phyloP scores from a whole-genome alignment of 768 basidiomycete genomes.

The Tremella fuciformis region DNA sequence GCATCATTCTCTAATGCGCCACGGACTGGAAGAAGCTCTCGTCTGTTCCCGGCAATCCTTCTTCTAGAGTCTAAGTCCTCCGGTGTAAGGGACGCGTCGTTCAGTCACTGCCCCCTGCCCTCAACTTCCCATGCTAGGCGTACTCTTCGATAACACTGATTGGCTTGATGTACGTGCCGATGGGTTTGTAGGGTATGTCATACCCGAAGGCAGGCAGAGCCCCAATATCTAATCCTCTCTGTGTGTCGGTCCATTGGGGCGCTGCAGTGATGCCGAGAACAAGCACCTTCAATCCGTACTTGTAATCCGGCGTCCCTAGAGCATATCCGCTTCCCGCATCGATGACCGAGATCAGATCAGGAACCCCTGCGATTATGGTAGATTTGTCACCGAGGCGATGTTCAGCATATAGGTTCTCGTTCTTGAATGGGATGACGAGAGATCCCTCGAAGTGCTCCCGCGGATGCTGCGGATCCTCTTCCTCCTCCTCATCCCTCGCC shows the following conservation, averaged over 20 bases:
- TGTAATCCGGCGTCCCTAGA: conserved; percentile 64
- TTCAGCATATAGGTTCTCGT: conserved; percentile 33
- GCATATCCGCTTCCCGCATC: conserved; percentile 64
- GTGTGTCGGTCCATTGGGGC: conserved; percentile 59
- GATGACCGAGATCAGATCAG: conserved; percentile 65
- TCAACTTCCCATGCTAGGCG: conserved; percentile 1
- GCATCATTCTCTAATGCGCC: too few species aligned
- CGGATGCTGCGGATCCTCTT: conserved; percentile 7
- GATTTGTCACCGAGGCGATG: conserved; percentile 21
- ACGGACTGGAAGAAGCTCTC: too few species aligned
- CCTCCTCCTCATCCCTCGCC: conserved; percentile 23
- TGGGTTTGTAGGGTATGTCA: conserved; percentile 16
- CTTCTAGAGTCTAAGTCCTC: too few species aligned
- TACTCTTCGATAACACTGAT: conserved; percentile 58
- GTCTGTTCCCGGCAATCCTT: too few species aligned
- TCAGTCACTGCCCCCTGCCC: background rate
- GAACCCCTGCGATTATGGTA: conserved; percentile 57
- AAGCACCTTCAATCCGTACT: conserved; percentile 62
- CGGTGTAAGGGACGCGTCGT: too few species aligned
- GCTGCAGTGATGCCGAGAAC: conserved; percentile 58
- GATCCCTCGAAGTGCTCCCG: background rate
- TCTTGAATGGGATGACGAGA: conserved; percentile 37
- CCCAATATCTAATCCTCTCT: conserved; percentile 58
- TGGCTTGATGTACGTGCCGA: conserved; percentile 55
- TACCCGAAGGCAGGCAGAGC: conserved; percentile 62